Evolutionary conservation across 2,329 filamentous ascomycete genomes (phyloP), one percentile per base, ranked within the genome.

Genomic region (Neofusicoccum sp.): DNA sequence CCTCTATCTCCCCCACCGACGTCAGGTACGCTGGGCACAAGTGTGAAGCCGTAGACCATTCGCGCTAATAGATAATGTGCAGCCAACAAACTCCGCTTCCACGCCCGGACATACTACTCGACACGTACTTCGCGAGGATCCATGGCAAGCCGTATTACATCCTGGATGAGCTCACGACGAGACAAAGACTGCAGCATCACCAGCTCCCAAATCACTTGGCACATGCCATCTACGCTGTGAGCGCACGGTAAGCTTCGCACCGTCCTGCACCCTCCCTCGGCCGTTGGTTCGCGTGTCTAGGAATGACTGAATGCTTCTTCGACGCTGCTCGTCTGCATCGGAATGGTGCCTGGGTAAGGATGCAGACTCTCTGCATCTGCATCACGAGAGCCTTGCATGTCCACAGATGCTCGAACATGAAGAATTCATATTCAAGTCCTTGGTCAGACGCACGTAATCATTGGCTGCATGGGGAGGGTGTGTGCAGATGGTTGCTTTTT

Each of bases 131-230:
- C 73, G 79, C 83, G 28, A 85, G 90, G 56, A 86, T 93, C 43
- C 92, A 96, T 73, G 89, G 89, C 56, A 94, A 93, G 71, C 91
- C 92, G 1, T 95, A 90, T 68, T 87, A 91, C 71, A 88, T 96
- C 58, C 80, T 96, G 3, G 91, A 96, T 71, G 92, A 96, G 75
- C 81, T 87, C 0, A 86, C 85, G 0, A 88, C 90, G 8, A 84
- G 92, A 62, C 90, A 93, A 75, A 83, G 88, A 29, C 78, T 92
- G 66, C 88, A 91, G 68, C 77, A 87, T 8, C 87, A 87, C 54
- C 88, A 91, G 69, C 77, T 94, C 9, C 81, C 84, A 1, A 66
- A 70, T 2, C 78, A 77, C 68, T 73, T 86, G 65, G 76, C 81
- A 50, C 81, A 83, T 73, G 83, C 84, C 12, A 84, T 86, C 44